phyloP scores from a whole-genome alignment of 2,329 filamentous ascomycete species.

The Pezicula carpinea region DNA sequence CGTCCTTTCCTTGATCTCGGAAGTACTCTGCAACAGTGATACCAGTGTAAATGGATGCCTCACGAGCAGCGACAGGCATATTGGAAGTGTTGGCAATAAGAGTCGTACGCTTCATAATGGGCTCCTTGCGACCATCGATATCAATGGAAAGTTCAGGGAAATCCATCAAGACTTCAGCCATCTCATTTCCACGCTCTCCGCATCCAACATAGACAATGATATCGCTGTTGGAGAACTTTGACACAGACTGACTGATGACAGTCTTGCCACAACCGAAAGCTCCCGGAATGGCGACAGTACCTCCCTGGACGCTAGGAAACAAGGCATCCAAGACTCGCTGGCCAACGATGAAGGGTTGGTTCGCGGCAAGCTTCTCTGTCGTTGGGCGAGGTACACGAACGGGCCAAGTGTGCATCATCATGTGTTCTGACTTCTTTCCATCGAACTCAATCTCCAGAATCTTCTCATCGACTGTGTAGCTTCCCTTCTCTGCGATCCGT shows the following conservation, averaged over 20 bases:
- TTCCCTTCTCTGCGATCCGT: conserved; percentile 81
- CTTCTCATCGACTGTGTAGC: conserved; percentile 91
- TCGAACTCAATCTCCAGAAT: conserved; percentile 96
- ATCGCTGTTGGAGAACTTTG: conserved; percentile 99
- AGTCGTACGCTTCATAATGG: conserved; percentile 99
- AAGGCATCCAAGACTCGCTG: conserved; percentile 95
- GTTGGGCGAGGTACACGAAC: conserved; percentile 92
- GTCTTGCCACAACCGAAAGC: conserved; percentile 99
- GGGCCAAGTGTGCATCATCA: conserved; percentile 99
- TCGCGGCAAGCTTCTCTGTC: conserved; percentile 85
- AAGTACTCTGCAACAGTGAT: conserved; percentile 94
- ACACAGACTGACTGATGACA: conserved; percentile 96
- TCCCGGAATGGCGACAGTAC: conserved; percentile 95
- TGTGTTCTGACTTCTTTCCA: conserved; percentile 87
- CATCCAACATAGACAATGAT: conserved; percentile 96
- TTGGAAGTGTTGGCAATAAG: conserved; percentile 99
- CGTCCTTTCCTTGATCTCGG: conserved; percentile 92
- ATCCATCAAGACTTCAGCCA: conserved; percentile 99
- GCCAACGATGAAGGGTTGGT: conserved; percentile 90
- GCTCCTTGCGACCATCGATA: conserved; percentile 89
- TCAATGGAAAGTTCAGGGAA: conserved; percentile 97
- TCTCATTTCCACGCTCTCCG: conserved; percentile 94
- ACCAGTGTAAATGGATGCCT: conserved; percentile 97
- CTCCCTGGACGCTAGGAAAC: conserved; percentile 94
- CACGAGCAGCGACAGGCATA: conserved; percentile 97